Base-by-base conservation (phyloP, 768 basidiomycete species). In the Auricularia auricula-judae region DNA sequence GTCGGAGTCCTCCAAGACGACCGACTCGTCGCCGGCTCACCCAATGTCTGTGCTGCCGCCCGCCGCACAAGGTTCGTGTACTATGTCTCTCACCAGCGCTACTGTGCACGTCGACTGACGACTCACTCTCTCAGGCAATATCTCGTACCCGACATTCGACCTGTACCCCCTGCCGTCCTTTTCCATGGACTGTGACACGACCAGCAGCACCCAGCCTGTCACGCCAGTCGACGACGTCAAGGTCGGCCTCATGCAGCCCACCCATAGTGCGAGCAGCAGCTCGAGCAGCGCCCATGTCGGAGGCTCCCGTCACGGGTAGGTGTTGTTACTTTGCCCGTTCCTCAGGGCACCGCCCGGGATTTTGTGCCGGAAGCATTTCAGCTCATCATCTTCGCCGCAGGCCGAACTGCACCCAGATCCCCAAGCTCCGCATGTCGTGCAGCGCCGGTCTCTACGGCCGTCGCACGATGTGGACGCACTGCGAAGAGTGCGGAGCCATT, bases 401-500 rank as follows among this genome's bases (percentile, higher is more conserved):
- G 47, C 77, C 84, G 63, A 79, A 80, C 62, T 92, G 90, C 69
- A 84, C 84, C 33, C 88, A 90, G 75, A 90, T 92, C 65, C 90
- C 90, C 16, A 91, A 91, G 74, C 81, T 92, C 68, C 86, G 88
- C 67, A 80, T 92, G 65, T 88, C 90, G 39, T 91, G 89, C 70
- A 84, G 88, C 39, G 74, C 88, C 21, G 84, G 87, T 63, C 75
- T 80, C 66, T 84, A 84, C 67, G 89, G 89, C 66, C 83, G 82
- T 72, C 80, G 86, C 65, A 86, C 88, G 18, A 91, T 92, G 88
- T 92, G 90, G 90, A 86, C 85, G 70, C 86, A 88, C 73, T 92
- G 90, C 74, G 89, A 91, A 80, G 81, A 90, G 78, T 92, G 90
- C 73, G 90, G 90, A 74, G 87, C 90, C 65, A 91, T 92, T 74